A percentile compares a stretch with the other conserved stretches of the same genome.
Evolutionary conservation across 805 yeast genomes (phyloP).

Genomic region (Kluyveromyces lactis): DNA sequence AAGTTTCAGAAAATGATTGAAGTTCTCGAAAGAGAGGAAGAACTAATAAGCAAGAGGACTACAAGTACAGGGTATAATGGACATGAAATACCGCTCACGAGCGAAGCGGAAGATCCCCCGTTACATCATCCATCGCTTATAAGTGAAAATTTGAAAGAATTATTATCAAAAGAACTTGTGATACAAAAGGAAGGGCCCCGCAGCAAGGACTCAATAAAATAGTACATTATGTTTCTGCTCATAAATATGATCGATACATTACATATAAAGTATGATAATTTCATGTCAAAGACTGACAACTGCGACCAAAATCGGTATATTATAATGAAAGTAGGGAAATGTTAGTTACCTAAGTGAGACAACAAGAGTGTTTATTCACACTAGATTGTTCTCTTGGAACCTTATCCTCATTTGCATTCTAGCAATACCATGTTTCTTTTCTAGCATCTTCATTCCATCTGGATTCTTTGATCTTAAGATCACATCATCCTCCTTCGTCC

Average conservation of each 20-base stretch:
- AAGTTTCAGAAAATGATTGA: constrained; percentile 74
- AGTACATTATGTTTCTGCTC: constrained; percentile 4
- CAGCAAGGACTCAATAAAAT: constrained; percentile 19
- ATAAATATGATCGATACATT: too few relatives aligned
- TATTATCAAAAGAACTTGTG: constrained; percentile 54
- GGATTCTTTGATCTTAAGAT: constrained; percentile 27
- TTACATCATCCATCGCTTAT: constrained; percentile 4
- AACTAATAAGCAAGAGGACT: constrained; percentile 10
- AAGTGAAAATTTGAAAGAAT: constrained; percentile 37
- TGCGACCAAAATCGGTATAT: too few relatives aligned
- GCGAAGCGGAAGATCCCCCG: constrained; percentile 5
- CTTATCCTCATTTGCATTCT: constrained; percentile 36
- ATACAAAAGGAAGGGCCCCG: constrained; percentile 49
- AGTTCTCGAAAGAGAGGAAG: constrained; percentile 54
- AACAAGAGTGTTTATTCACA: constrained; percentile 11
- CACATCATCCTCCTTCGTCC: constrained; percentile 38
- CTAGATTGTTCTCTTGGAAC: constrained; percentile 31
- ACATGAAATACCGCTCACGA: constrained; percentile 1
- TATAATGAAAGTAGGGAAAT: too few relatives aligned
- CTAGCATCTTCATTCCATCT: constrained; percentile 29
- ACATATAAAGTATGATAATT: too few relatives aligned
- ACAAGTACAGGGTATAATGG: constrained; percentile 3
- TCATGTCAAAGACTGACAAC: not conserved
- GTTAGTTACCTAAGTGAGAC: not conserved
- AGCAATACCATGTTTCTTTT: constrained; percentile 33